Evolutionary conservation across 192 early-diverging fungal genomes (phyloP).

Genomic region (Phycomyces nitens): DNA sequence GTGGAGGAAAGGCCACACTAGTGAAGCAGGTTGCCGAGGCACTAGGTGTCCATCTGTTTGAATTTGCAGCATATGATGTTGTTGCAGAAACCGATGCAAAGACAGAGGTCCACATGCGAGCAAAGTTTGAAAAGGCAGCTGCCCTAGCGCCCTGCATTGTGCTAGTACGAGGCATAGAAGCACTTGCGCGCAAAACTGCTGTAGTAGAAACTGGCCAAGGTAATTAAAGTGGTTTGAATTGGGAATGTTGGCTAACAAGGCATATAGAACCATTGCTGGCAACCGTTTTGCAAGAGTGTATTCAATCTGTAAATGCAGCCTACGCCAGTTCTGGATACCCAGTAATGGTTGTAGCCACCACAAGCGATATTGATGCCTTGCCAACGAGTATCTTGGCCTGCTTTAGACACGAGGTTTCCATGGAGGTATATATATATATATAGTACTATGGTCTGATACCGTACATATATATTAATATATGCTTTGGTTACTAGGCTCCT

Average conservation of each 20-base stretch:
- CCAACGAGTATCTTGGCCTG: conserved; percentile 70
- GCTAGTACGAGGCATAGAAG: conserved; percentile 77
- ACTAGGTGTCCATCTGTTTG: conserved; percentile 76
- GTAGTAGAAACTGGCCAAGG: conserved; percentile 57
- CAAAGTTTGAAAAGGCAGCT: conserved; percentile 74
- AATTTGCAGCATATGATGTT: conserved; percentile 77
- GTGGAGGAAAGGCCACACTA: conserved; percentile 78
- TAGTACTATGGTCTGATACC: too few species aligned
- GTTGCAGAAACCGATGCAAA: conserved; percentile 79
- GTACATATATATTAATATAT: neutral
- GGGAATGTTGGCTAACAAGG: neutral
- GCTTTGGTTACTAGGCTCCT: conserved; percentile 50
- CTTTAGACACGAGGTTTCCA: conserved; percentile 75
- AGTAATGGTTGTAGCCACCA: conserved; percentile 78
- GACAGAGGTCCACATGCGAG: conserved; percentile 68
- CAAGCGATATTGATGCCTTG: conserved; percentile 74
- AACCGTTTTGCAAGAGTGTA: conserved; percentile 56
- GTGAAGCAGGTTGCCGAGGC: conserved; percentile 61
- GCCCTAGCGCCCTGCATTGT: conserved; percentile 81
- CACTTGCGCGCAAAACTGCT: conserved; percentile 58
- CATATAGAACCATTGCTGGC: conserved; percentile 47
- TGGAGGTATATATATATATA: conserved; percentile 48
- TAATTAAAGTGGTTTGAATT: conserved; percentile 4
- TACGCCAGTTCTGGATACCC: conserved; percentile 56
- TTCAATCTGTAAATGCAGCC: conserved; percentile 41